Percentiles rank a stretch among this genome's conserved stretches.
Evolutionary conservation across 2,329 filamentous ascomycete genomes (phyloP).

Genomic region (Sphaerulina populicola): DNA sequence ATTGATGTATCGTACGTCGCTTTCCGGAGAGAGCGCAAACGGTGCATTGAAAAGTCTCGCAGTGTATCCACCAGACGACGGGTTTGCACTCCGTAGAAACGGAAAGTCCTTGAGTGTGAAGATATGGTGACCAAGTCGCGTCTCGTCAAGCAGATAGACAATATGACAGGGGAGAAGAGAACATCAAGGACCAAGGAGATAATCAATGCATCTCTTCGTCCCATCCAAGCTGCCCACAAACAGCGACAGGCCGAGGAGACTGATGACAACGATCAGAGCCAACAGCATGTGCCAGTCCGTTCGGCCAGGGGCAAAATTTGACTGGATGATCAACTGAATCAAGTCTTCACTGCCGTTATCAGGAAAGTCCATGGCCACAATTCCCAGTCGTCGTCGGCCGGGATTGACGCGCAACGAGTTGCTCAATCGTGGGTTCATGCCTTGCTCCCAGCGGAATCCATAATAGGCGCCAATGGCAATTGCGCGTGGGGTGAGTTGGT

Average conservation of each 20-base stretch:
- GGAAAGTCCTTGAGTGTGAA: not conserved
- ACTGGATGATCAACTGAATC: conserved; percentile 35
- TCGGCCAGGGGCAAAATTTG: conserved; percentile 31
- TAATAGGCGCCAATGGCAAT: conserved; percentile 41
- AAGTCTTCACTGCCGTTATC: conserved; percentile 36
- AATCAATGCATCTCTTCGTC: not conserved
- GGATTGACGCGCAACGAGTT: conserved; percentile 27
- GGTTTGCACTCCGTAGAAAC: not conserved
- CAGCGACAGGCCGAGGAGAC: not conserved
- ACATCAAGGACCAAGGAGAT: not conserved
- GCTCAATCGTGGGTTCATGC: conserved; percentile 38
- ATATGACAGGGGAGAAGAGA: not conserved
- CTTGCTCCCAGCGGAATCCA: conserved; percentile 37
- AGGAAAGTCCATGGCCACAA: conserved; percentile 34
- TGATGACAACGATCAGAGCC: not conserved
- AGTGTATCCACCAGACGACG: not conserved
- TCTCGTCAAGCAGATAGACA: not conserved
- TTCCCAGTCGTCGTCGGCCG: conserved; percentile 30
- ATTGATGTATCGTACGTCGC: conserved; percentile 35
- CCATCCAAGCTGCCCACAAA: conserved; percentile 49
- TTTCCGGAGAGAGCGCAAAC: not conserved
- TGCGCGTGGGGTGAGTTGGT: conserved; percentile 31
- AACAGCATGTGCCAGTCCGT: not conserved
- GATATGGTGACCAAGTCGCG: not conserved
- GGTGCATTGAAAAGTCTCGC: not conserved